Base-by-base conservation (phyloP, 2,329 filamentous ascomycete species). In the Microdochium paspali region DNA sequence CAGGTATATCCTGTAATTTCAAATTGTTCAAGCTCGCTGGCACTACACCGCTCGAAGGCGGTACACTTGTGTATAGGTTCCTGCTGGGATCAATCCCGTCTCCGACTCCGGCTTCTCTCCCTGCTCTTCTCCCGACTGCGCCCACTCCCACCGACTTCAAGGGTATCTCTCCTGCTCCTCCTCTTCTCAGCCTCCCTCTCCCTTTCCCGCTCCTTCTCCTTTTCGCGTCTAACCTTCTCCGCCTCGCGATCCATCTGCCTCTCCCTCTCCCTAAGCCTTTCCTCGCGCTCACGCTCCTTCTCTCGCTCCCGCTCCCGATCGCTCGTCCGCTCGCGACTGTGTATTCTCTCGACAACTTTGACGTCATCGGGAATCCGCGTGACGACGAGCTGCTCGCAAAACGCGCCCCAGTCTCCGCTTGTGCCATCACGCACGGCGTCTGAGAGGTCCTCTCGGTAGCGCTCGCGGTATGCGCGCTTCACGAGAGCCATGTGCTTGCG, bases 371-470 rank as follows among this genome's bases (percentile, higher is more conserved):
- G 77, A 68, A 77, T 78, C 26, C 80, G 68, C 25, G 72, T 73
- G 48, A 84, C 79, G 56, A 80, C 84, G 57, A 94, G 63, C 61
- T 81, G 79, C 53, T 82, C 70, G 59, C 85, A 90, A 61, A 93
- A 93, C 51, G 80, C 71, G 1, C 85, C 84, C 76, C 86, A 90
- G 53, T 91, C 84, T 1, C 84, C 80, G 52, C 77, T 81, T 0
- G 88, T 87, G 39, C 85, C 85, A 46, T 90, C 85, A 44, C 79
- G 77, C 31, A 98, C 81, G 40, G 87, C 87, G 43, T 88, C 82
- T 60, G 89, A 81, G 53, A 97, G 74, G 43, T 85, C 79, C 45
- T 76, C 70, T 4, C 78, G 76, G 65, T 96, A 96, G 51, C 90
- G 82, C 51, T 84, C 80, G 48, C 79, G 76, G 66, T 90, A 98